Conservation (phyloP, 345 rosid genomes). For the Capsella bursapastoris region DNA sequence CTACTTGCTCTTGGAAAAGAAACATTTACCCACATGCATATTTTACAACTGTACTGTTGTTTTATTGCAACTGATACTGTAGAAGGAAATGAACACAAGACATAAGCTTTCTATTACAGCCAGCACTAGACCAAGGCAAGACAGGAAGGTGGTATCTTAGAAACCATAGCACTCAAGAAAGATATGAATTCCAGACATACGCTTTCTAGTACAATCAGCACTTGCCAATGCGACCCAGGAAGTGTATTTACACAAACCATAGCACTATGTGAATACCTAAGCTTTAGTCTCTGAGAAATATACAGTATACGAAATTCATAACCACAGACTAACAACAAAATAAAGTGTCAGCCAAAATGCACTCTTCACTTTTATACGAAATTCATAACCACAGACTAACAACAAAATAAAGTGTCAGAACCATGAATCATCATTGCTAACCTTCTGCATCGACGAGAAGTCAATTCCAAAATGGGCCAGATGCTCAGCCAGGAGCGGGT, state of each 20-base stretch:
- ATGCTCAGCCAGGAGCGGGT: slow-evolving; percentile 91
- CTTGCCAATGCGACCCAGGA: background rate
- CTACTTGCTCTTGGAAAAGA: slow-evolving; percentile 24
- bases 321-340: slow-evolving; percentile 29
- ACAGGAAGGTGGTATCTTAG: slow-evolving; percentile 3
- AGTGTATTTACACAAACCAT: slow-evolving; percentile 5
- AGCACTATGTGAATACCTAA: slow-evolving; percentile 16
- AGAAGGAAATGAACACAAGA: slow-evolving; percentile 11
- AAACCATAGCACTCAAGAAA: slow-evolving; percentile 9
- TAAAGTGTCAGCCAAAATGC: slow-evolving; percentile 6
- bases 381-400: slow-evolving; percentile 30
- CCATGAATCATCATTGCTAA: slow-evolving; percentile 42
- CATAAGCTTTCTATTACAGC: slow-evolving; percentile 10
- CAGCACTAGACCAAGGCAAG: background rate
- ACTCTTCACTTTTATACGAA: slow-evolving; percentile 13
- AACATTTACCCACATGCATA: slow-evolving; percentile 15
- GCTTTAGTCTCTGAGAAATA: slow-evolving; percentile 6
- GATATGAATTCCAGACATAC: slow-evolving; percentile 9
- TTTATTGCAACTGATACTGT: background rate
- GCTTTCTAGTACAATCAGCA: slow-evolving; percentile 9
- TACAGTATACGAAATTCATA: slow-evolving; percentile 12
- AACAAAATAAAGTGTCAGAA: slow-evolving; percentile 14
- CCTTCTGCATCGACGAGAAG: slow-evolving; percentile 95
- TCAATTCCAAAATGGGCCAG: slow-evolving; percentile 97
- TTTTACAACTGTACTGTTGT: slow-evolving; percentile 15